These are phyloP conservation scores for Suillus brevipes DNA, from an alignment of 768 basidiomycete genomes.

Conservation along the genomic window DNA sequence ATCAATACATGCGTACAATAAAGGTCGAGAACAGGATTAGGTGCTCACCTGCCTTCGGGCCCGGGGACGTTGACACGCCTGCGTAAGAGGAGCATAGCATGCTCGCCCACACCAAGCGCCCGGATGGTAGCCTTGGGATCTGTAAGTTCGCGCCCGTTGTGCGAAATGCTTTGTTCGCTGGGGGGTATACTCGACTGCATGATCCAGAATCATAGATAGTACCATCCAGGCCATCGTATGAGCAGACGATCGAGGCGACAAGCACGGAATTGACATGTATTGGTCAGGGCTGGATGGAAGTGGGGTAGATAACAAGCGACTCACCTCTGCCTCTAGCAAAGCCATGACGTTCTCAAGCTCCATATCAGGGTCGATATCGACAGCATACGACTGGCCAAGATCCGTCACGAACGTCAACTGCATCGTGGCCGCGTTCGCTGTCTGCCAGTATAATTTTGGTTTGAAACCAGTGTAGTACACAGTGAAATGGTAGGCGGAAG, in stretches of 20 bases:
- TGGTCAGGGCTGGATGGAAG: slow-evolving; percentile 4
- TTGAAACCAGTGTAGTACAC: neutral
- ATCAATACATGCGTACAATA: neutral
- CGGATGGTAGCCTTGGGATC: slow-evolving; percentile 69
- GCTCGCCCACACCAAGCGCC: slow-evolving; percentile 57
- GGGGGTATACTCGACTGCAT: slow-evolving; percentile 72
- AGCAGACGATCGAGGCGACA: neutral
- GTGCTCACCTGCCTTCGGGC: slow-evolving; percentile 40
- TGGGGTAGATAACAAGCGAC: slow-evolving; percentile 24
- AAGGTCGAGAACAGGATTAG: neutral
- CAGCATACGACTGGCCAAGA: slow-evolving; percentile 55
- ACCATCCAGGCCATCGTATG: neutral
- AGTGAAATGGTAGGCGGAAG: neutral
- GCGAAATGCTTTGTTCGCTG: slow-evolving; percentile 70
- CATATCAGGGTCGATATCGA: slow-evolving; percentile 91
- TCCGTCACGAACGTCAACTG: slow-evolving; percentile 73
- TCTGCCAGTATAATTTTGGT: neutral
- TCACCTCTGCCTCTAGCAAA: slow-evolving; percentile 91
- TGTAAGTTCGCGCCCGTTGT: slow-evolving; percentile 64
- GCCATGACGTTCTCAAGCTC: slow-evolving; percentile 92
- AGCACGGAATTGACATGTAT: neutral
- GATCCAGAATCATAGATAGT: neutral
- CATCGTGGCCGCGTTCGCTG: slow-evolving; percentile 42
- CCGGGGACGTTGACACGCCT: slow-evolving; percentile 48
- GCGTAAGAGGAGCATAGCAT: slow-evolving; percentile 68